Percentiles rank a stretch among this genome's conserved stretches.
Conservation (phyloP, 495 filamentous ascomycete genomes). For the Trichodelitschia bisporula region DNA sequence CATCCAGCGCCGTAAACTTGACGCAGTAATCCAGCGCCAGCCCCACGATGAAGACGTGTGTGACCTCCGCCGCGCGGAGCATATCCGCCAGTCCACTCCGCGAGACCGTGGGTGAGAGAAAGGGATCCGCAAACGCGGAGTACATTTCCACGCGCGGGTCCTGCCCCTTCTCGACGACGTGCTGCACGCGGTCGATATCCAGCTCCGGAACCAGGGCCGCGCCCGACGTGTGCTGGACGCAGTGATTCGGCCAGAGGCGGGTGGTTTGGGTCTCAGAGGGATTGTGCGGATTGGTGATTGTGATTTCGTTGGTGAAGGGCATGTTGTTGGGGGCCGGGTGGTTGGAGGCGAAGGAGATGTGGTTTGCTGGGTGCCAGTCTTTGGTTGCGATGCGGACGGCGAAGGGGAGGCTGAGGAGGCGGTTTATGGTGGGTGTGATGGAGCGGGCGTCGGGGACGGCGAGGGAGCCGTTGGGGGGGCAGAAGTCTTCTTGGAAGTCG, state of each 20-base stretch:
- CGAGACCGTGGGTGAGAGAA: slow-evolving; percentile 24
- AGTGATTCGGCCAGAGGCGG: slow-evolving; percentile 75
- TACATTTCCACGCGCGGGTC: slow-evolving; percentile 70
- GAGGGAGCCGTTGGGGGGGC: slow-evolving; percentile 66
- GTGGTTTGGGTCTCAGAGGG: slow-evolving; percentile 35
- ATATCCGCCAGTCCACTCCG: slow-evolving; percentile 28
- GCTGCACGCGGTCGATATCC: slow-evolving; percentile 29
- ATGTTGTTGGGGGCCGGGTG: slow-evolving; percentile 37
- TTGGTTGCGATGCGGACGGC: slow-evolving; percentile 53
- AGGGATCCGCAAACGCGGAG: slow-evolving; percentile 59
- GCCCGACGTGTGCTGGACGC: slow-evolving; percentile 49
- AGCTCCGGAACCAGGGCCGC: slow-evolving; percentile 57
- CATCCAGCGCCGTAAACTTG: slow-evolving; percentile 52
- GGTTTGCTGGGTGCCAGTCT: slow-evolving; percentile 66
- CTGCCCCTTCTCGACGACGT: slow-evolving; percentile 52
- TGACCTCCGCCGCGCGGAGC: slow-evolving; percentile 33
- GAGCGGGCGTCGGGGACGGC: slow-evolving; percentile 47
- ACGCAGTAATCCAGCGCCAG: slow-evolving; percentile 84
- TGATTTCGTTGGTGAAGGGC: slow-evolving; percentile 37
- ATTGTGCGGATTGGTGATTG: slow-evolving; percentile 39
- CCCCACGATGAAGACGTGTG: slow-evolving; percentile 61
- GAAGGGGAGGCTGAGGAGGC: slow-evolving; percentile 49
- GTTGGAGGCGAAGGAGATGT: slow-evolving; percentile 77
- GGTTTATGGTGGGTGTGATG: slow-evolving; percentile 47
- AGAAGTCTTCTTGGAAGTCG: slow-evolving; percentile 93